A percentile compares a stretch with the other conserved stretches of the same genome.
Evolutionary conservation across 176 grass and related monocot genomes (phyloP).

Genomic region (Dactylis glomerata): DNA sequence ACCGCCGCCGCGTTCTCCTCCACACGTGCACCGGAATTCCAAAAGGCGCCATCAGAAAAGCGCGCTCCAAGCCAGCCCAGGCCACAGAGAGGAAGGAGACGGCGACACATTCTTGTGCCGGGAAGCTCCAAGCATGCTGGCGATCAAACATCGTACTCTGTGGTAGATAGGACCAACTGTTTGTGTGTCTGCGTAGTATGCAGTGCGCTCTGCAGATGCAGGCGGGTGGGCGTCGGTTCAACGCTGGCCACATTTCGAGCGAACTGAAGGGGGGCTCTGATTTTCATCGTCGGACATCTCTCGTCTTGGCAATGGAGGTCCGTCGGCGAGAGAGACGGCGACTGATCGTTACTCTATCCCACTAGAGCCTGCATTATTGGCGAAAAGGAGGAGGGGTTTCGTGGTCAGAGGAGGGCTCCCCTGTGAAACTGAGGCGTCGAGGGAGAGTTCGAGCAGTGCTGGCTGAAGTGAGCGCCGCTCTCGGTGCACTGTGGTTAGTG

Average conservation of each 20-base stretch:
- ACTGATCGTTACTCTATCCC: neutral
- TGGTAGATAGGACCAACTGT: neutral
- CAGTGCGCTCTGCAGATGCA: too few species aligned
- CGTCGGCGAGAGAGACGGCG: neutral
- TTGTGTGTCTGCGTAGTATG: neutral
- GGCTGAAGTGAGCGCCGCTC: neutral
- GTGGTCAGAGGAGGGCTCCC: neutral
- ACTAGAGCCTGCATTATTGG: neutral
- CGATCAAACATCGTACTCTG: neutral
- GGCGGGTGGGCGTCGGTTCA: neutral
- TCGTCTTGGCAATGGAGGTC: neutral
- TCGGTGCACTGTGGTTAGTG: neutral
- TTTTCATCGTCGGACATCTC: neutral
- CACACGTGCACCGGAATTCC: neutral
- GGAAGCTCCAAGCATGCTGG: neutral
- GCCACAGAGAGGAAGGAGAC: neutral
- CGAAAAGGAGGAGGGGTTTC: neutral
- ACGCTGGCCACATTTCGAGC: neutral
- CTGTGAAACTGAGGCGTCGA: neutral
- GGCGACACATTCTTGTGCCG: neutral
- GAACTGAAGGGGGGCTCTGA: neutral
- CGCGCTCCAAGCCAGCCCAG: neutral
- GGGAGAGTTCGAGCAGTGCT: neutral
- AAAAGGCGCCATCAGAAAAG: neutral
- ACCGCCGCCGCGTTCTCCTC: neutral